Evolutionary conservation across 2,329 filamentous ascomycete species (phyloP).

Genomic region (Pseudocercospora vitis): DNA sequence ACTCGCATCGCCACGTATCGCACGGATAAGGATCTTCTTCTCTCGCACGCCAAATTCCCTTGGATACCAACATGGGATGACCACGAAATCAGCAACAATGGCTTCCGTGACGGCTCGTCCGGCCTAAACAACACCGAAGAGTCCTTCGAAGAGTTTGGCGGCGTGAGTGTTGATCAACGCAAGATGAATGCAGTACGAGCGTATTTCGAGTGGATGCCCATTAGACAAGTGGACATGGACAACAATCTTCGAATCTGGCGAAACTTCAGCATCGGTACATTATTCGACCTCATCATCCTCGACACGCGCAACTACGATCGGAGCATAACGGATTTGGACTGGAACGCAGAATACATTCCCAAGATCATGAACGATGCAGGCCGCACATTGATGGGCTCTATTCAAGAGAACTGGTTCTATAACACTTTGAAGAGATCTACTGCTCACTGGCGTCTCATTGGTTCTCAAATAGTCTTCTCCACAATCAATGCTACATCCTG

Average conservation of each 20-base stretch:
- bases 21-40: conserved; percentile 44
- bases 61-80: conserved; percentile 47
- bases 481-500: conserved; percentile 48
- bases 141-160: conserved; percentile 42
- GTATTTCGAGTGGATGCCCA: conserved; percentile 48
- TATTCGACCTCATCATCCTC: conserved; percentile 46
- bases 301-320: conserved; percentile 48
- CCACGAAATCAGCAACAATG: conserved; percentile 45
- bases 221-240: conserved; percentile 46
- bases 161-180: conserved; percentile 45
- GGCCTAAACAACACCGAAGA: conserved; percentile 47
- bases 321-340: conserved; percentile 43
- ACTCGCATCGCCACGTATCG: conserved; percentile 44
- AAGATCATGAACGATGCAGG: conserved; percentile 33
- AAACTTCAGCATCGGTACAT: conserved; percentile 44
- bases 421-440: conserved; percentile 43
- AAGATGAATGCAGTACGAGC: conserved; percentile 51
- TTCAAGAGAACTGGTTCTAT: conserved; percentile 53
- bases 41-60: conserved; percentile 43
- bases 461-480: conserved; percentile 67
- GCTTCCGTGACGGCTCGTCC: conserved; percentile 43
- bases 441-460: conserved; percentile 68
- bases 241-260: conserved; percentile 47
- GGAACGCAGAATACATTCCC: conserved; percentile 24
- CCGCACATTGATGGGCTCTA: conserved; percentile 31